phyloP scores from a whole-genome alignment of 2,329 filamentous ascomycete genomes.

The Penicillium rolfsii region DNA sequence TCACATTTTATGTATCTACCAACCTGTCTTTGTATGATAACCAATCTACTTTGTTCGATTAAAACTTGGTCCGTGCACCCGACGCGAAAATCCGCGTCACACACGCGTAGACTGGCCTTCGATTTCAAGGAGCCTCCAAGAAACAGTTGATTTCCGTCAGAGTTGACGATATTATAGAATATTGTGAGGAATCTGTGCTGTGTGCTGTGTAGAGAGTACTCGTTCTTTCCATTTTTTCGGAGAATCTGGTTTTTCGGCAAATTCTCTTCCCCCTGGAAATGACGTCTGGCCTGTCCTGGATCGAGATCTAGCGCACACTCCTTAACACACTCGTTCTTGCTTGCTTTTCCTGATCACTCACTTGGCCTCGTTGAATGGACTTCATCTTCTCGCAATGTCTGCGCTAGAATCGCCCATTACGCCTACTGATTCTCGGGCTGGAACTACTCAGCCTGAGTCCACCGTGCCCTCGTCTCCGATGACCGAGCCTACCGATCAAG shows the following conservation, averaged over 20 bases:
- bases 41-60: slow-evolving; percentile 12
- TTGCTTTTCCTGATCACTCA: neutral
- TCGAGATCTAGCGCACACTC: slow-evolving; percentile 8
- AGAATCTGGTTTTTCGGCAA: slow-evolving; percentile 12
- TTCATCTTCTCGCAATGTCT: slow-evolving; percentile 27
- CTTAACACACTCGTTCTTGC: neutral
- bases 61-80: slow-evolving; percentile 38
- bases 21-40: neutral
- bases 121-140: neutral
- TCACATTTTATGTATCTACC: neutral
- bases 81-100: slow-evolving; percentile 40
- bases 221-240: neutral
- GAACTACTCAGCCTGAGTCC: slow-evolving; percentile 33
- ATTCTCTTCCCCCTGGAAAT: slow-evolving; percentile 19
- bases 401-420: slow-evolving; percentile 32
- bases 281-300: slow-evolving; percentile 13
- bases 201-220: neutral
- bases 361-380: neutral
- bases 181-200: neutral
- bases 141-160: neutral
- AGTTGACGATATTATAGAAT: neutral
- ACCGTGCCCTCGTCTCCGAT: slow-evolving; percentile 38
- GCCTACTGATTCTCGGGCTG: slow-evolving; percentile 32
- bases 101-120: slow-evolving; percentile 6
- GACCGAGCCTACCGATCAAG: slow-evolving; percentile 23